Evolutionary conservation across 257 asterid genomes (phyloP), one percentile per base, ranked within the genome.

Genomic region (Solanum chilense): DNA sequence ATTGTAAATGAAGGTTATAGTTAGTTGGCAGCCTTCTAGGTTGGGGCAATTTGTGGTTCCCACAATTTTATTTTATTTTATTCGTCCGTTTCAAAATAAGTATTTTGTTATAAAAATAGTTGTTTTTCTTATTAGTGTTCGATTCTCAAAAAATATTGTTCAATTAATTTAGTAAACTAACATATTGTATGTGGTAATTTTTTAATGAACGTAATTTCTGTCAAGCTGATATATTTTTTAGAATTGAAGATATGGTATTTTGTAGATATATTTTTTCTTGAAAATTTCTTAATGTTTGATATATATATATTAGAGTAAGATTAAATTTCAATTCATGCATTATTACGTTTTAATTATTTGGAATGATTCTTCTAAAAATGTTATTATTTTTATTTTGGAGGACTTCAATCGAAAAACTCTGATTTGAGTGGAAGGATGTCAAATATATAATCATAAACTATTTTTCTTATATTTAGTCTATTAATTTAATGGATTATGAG

Each of bases 301-400:
- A 56, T 18, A 56, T 18, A 56, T 56, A 1, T 56, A 49, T 49
- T 58, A 0, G 0, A 7, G 25, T 1, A 58, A 20, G 5, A 20
- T 0, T 58, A 58, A 58, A 20, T 1, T 58, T 8, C 1, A 20
- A 20, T 58, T 4, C 4, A 1, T 0, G 5, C 0, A 58, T 58
- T 20, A 0, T 5, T 5, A 58, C 0, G 0, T 1, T 8, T 58
- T 20, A 58, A 58, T 58, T 20, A 20, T 4, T 58, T 58, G 66
- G 1, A 58, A 7, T 8, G 12, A 8, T 7, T 20, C 12, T 8
- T 58, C 0, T 5, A 20, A 58, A 7, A n/a, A 8, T 37, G 0
- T 0, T 20, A 20, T 56, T 52, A 2, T 52, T 20, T 56, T 56
- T 8, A 7, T 56, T 58, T 56, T 56, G 20, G 5, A 20, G 25